Evolutionary conservation across 1,284 basidiomycete genomes (phyloP), one percentile per base, ranked within the genome.

Genomic region (Leccinum subfulvum): DNA sequence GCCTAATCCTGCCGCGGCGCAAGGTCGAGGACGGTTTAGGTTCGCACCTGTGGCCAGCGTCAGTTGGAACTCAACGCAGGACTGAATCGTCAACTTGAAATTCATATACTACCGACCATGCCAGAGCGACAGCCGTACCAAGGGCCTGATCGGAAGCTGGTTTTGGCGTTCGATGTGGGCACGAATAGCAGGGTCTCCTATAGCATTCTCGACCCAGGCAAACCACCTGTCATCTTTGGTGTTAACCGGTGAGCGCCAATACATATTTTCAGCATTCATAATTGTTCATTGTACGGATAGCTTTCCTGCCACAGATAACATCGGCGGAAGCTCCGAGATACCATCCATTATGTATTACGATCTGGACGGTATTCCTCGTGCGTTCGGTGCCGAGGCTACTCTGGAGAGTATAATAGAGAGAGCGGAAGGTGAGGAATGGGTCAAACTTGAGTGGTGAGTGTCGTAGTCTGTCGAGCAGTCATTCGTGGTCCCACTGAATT

Each of bases 331-430:
- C 68, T 82, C 80, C 56, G 85, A 85, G 71, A 84, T 85, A 65
- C 83, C 84, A n/a, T 79, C 84, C 3, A 77, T 84, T 49, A 75
- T 82, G 60, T 84, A 79, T 69, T 85, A 85, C 64, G 82, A 85
- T 65, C 52, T 62, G 18, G 64, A 71, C 3, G 81, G 82, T 1
- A 65, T 63, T n/a, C 72, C 82, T 67, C 77, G 72, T 33, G 82
- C 82, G 0, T 80, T 81, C 21, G 84, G 84, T 23, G 80, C 80
- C 28, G 83, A 85, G 64, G 81, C 83, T 4, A 77, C 80, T 23
- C 75, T 77, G 56, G 78, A 76, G 28, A 74, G 76, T 41, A 72
- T 78, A 21, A 66, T 77, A 14, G 80, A 81, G 54, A 70, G 69
- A 61, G 82, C 81, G 14, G 80, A 82, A 63, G 80, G 82, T 18